Conservation (phyloP, 768 basidiomycete species). For the Phlebiopsis gigantea region DNA sequence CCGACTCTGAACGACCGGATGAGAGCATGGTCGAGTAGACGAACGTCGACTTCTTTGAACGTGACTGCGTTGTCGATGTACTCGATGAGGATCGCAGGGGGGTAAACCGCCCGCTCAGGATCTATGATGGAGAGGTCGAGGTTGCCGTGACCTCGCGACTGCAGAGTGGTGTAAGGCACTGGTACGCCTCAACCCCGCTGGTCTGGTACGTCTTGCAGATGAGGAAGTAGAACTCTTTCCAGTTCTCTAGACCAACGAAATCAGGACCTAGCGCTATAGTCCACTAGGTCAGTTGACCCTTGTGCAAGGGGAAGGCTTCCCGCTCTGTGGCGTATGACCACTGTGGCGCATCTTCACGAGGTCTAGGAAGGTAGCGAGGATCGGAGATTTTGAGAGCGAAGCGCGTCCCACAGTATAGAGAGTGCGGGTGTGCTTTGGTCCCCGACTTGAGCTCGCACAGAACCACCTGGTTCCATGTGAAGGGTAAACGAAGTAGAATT, state of each 20-base stretch:
- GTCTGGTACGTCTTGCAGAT: background rate
- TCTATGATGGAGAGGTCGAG: background rate
- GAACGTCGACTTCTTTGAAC: background rate
- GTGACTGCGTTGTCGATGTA: background rate
- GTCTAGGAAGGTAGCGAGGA: background rate
- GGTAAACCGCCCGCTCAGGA: background rate
- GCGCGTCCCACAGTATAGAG: background rate
- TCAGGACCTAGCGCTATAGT: background rate
- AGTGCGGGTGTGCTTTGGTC: background rate
- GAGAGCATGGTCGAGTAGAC: background rate
- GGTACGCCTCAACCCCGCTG: background rate
- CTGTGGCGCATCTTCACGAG: background rate
- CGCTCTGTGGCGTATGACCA: conserved; percentile 1
- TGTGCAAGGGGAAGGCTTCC: background rate
- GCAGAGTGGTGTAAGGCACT: background rate
- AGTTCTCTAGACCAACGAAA: background rate
- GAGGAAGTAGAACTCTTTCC: conserved; percentile 2
- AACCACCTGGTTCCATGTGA: background rate
- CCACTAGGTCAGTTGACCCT: background rate
- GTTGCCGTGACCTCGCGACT: background rate
- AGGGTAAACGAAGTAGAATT: background rate
- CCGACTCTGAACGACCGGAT: background rate
- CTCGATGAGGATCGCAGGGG: background rate
- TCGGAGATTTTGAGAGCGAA: background rate
- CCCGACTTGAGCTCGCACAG: background rate